phyloP scores from a whole-genome alignment of 78 protist genomes.

The Emiliania huxleyi region DNA sequence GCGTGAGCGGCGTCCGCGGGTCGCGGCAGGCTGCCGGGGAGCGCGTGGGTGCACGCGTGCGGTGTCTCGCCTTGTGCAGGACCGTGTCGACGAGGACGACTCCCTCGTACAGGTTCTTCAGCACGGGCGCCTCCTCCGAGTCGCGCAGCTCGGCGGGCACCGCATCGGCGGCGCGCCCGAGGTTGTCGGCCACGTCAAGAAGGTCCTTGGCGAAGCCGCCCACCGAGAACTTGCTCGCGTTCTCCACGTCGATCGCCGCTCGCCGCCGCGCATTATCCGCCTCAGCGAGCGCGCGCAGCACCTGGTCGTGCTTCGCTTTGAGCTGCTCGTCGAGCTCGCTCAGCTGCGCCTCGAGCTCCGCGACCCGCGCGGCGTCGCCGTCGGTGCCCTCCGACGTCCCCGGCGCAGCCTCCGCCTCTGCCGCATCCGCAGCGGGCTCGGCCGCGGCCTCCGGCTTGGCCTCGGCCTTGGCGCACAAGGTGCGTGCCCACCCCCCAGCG shows the following conservation, averaged over 20 bases:
- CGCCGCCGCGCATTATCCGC: constrained; percentile 47
- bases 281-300: constrained; percentile 53
- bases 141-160: not conserved
- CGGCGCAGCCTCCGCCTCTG: too few species aligned
- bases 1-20: too few species aligned
- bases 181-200: constrained; percentile 63
- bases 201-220: constrained; percentile 42
- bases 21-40: too few species aligned
- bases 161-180: constrained; percentile 29
- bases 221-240: constrained; percentile 39
- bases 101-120: constrained; percentile 33
- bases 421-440: too few species aligned
- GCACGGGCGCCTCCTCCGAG: not conserved
- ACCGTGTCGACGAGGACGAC: constrained; percentile 11
- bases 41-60: too few species aligned
- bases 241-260: constrained; percentile 49
- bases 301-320: not conserved
- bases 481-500: too few species aligned
- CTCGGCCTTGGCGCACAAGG: too few species aligned
- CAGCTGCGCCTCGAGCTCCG: not conserved
- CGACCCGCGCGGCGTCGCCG: too few species aligned
- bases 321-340: not conserved
- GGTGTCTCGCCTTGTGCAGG: constrained; percentile 15
- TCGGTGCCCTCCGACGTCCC: too few species aligned
- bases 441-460: too few species aligned